Base-by-base conservation (phyloP, 2,329 filamentous ascomycete species). In the Aspergillus fijiensis region DNA sequence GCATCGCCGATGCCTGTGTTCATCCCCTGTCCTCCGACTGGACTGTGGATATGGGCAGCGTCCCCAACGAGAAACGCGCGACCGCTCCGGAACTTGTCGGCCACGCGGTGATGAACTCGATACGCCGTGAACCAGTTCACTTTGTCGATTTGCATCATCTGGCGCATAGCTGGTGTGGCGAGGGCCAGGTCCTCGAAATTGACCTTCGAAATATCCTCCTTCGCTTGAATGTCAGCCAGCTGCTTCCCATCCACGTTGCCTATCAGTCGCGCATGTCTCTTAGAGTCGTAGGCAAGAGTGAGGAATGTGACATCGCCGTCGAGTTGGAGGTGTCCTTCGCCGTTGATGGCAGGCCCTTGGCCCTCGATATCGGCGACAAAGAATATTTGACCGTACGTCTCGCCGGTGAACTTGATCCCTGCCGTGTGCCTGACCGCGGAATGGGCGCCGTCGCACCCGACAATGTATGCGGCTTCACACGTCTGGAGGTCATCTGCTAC, bases 21-120 rank as follows among this genome's bases (percentile, higher is more conserved):
- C 81, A 86, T 82, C 1, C 84, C 84, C 65, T 85, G 84, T 0
- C 82, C 85, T 2, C 83, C 84, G 0, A 80, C 79, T 0, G 82
- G 82, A 42, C 77, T 82, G 61, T 86, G 83, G 12, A 83, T 83
- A 60, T 87, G 84, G 1, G 82, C 82, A 5, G 84, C 83, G 58
- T 87, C 85, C 14, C 84, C 84, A 1, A 81, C 83, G 0, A 87
- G 71, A 49, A 86, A 81, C 3, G 84, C 74, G 3, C 82, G 77
- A 2, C 80, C 79, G 23, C 77, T 74, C 5, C 79, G 78, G 65
- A 83, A 82, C 9, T 61, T 65, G 7, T 72, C 71, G 2, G 76
- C 76, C 31, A 77, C 74, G 6, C 79, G 71, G 64, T 81, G 75
- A 65, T 81, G 80, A 7, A 81, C 73, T 2, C 73, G 76, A 67